A percentile compares a stretch with the other conserved stretches of the same genome.
Evolutionary conservation across 2,329 filamentous ascomycete species (phyloP).

Genomic region (Westerdykella ornata): DNA sequence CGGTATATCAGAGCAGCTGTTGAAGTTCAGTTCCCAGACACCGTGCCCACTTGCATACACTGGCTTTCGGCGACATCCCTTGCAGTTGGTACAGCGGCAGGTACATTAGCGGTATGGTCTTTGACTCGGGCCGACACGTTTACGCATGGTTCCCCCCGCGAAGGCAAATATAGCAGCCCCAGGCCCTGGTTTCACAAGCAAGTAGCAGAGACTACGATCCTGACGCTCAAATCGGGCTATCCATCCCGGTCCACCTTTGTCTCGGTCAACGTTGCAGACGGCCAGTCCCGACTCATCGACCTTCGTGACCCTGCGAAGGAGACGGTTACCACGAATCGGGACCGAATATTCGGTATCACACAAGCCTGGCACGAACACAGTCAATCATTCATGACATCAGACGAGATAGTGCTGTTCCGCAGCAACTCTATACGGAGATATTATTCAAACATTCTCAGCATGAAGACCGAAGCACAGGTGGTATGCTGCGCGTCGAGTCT

Average conservation of each 20-base stretch:
- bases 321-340: constrained; percentile 42
- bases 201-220: constrained; percentile 44
- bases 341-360: constrained; percentile 44
- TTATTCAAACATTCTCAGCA: constrained; percentile 41
- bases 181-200: constrained; percentile 41
- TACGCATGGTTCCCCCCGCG: not conserved
- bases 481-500: constrained; percentile 44
- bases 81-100: constrained; percentile 51
- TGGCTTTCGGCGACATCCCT: constrained; percentile 54
- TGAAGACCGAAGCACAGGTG: constrained; percentile 34
- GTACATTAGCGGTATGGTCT: constrained; percentile 51
- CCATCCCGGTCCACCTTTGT: constrained; percentile 50
- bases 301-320: constrained; percentile 44
- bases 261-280: constrained; percentile 49
- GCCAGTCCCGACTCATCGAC: constrained; percentile 50
- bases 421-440: constrained; percentile 48
- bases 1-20: constrained; percentile 46
- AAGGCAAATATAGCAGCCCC: constrained; percentile 7
- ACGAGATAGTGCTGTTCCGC: constrained; percentile 49
- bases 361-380: constrained; percentile 52
- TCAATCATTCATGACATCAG: constrained; percentile 48
- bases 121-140: constrained; percentile 36
- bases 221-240: constrained; percentile 45
- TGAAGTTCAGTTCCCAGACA: constrained; percentile 44
- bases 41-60: constrained; percentile 50